Percentiles rank a stretch among this genome's conserved stretches.
These are phyloP conservation scores for Fragilaria crotonensis DNA, from an alignment of 108 stramenopile species.

Conservation along the genomic window DNA sequence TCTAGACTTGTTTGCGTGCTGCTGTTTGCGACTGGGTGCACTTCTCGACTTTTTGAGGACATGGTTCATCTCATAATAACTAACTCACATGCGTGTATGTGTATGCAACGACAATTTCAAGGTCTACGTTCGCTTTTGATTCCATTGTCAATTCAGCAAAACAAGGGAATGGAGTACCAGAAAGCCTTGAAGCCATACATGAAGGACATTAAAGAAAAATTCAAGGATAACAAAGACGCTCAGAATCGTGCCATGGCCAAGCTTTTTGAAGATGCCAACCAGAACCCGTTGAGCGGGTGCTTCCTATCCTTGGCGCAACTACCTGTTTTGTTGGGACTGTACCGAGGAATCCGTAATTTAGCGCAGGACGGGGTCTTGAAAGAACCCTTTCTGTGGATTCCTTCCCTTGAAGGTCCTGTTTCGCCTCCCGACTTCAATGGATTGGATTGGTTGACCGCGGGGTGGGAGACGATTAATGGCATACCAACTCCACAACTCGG, in stretches of 20 bases:
- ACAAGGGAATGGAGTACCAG: conserved; percentile 81
- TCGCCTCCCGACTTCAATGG: conserved; percentile 65
- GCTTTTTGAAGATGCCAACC: conserved; percentile 86
- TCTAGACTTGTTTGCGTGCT: too few species aligned
- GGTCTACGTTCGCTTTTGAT: conserved; percentile 72
- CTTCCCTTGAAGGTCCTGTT: conserved; percentile 89
- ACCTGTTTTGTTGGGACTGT: conserved; percentile 90
- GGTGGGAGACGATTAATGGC: conserved; percentile 50
- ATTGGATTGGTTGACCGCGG: conserved; percentile 74
- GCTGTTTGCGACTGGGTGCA: too few species aligned
- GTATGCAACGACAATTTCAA: too few species aligned
- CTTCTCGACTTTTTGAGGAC: too few species aligned
- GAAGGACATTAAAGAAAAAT: conserved; percentile 86
- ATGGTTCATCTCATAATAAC: too few species aligned
- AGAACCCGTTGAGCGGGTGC: conserved; percentile 95
- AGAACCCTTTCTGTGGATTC: conserved; percentile 94
- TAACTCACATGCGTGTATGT: too few species aligned
- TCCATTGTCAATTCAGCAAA: conserved; percentile 86
- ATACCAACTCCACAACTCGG: conserved; percentile 59
- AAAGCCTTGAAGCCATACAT: conserved; percentile 87
- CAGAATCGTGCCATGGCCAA: conserved; percentile 87
- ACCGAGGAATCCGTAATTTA: conserved; percentile 81
- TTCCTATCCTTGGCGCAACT: conserved; percentile 82
- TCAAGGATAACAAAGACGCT: conserved; percentile 77
- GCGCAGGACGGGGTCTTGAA: conserved; percentile 76